A percentile compares a stretch with the other conserved stretches of the same genome.
These are phyloP conservation scores for Russula compacta DNA, from an alignment of 768 basidiomycete species.

Conservation along the genomic window DNA sequence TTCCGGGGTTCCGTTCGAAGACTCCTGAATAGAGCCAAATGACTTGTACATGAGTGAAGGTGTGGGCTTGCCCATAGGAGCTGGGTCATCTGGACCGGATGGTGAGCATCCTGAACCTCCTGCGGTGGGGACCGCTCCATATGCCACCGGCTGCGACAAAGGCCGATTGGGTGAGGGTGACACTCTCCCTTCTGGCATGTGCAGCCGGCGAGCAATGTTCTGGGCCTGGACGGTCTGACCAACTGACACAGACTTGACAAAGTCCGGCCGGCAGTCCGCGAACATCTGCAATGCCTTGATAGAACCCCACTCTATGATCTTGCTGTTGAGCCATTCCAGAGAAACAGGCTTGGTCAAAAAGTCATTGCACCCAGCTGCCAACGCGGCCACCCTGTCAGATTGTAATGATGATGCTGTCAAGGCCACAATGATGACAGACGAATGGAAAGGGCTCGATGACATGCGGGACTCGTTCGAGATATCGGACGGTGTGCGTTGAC, in stretches of 20 bases:
- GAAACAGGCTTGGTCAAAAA: constrained; percentile 97
- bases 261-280: constrained; percentile 69
- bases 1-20: background rate
- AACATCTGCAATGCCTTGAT: constrained; percentile 93
- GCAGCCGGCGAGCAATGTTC: constrained; percentile 37
- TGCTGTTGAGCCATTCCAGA: constrained; percentile 90
- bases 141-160: constrained; percentile 26
- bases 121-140: constrained; percentile 1
- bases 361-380: constrained; percentile 97
- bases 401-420: constrained; percentile 94
- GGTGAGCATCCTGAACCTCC: background rate
- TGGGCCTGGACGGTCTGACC: constrained; percentile 43
- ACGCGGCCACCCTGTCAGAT: constrained; percentile 91
- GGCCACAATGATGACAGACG: constrained; percentile 98
- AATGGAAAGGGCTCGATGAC: constrained; percentile 63
- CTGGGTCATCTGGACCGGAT: background rate
- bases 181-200: constrained; percentile 40
- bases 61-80: background rate
- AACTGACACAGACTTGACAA: constrained; percentile 35
- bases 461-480: constrained; percentile 39
- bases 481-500: constrained; percentile 46
- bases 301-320: constrained; percentile 99
- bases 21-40: constrained; percentile 2
- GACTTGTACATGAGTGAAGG: constrained; percentile 7
- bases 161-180: constrained; percentile 34